These are phyloP conservation scores for Juncus inflexus DNA, from an alignment of 176 grass and related monocot species.

Conservation along the genomic window DNA sequence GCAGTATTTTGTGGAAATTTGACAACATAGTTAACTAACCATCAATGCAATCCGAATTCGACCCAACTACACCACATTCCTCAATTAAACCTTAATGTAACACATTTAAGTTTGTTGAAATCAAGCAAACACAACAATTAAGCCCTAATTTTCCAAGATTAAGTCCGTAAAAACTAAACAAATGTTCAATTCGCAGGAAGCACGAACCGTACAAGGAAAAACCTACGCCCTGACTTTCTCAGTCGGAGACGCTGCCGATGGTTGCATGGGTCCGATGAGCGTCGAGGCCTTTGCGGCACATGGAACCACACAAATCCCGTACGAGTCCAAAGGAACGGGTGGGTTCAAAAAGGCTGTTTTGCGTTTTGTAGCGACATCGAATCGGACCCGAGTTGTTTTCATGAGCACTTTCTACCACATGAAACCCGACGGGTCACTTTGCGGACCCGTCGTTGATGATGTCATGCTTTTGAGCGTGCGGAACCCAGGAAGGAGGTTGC, in stretches of 20 bases:
- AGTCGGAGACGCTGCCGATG: slow-evolving; percentile 60
- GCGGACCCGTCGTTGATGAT: slow-evolving; percentile 70
- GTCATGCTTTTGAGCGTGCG: slow-evolving; percentile 45
- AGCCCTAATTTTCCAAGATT: no score
- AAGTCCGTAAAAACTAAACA: no score
- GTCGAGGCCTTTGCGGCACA: slow-evolving; percentile 68
- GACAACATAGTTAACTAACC: no score
- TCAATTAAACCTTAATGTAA: no score
- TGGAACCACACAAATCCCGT: slow-evolving; percentile 52
- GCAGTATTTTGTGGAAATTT: no score
- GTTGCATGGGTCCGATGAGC: slow-evolving; percentile 53
- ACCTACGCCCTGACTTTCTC: slow-evolving; percentile 63
- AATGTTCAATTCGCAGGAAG: slow-evolving; percentile 41
- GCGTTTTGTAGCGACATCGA: slow-evolving; percentile 42
- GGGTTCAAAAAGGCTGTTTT: slow-evolving; percentile 70
- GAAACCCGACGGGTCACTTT: slow-evolving; percentile 78
- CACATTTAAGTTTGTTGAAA: no score
- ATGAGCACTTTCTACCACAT: slow-evolving; percentile 79
- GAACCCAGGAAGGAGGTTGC: slow-evolving; percentile 32
- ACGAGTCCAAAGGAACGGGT: slow-evolving; percentile 56
- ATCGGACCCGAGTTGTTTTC: slow-evolving; percentile 65
- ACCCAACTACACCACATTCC: no score
- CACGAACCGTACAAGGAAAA: slow-evolving; percentile 48
- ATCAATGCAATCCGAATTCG: no score
- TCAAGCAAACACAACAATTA: no score